These are phyloP conservation scores for Crucihimalaya himalaica DNA, from an alignment of 345 rosid species.

Conservation along the genomic window DNA sequence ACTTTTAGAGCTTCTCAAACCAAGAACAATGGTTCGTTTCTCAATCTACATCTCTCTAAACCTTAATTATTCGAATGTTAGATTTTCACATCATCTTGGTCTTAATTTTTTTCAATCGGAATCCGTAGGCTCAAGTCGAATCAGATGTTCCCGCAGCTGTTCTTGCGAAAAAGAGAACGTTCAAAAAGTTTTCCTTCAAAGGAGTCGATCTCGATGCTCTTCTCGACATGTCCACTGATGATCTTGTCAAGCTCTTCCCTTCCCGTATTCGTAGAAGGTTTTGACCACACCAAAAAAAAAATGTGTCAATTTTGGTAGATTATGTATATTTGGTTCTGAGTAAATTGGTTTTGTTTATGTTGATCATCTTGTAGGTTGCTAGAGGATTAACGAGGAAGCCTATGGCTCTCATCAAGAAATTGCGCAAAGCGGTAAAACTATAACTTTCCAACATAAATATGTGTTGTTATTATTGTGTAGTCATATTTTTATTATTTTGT, in stretches of 20 bases:
- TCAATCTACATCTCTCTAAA: neutral
- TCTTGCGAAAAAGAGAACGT: slow-evolving; percentile 68
- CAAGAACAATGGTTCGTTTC: slow-evolving; percentile 23
- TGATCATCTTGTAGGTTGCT: slow-evolving; percentile 48
- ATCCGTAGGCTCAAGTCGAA: slow-evolving; percentile 42
- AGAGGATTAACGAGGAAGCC: slow-evolving; percentile 67
- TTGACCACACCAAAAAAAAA: neutral
- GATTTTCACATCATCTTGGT: slow-evolving; percentile 45
- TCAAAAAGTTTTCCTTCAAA: slow-evolving; percentile 71
- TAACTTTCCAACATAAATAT: neutral
- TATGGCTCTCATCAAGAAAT: slow-evolving; percentile 62
- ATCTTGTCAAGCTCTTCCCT: slow-evolving; percentile 61
- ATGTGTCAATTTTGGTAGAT: neutral
- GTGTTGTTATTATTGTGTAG: neutral
- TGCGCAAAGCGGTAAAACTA: slow-evolving; percentile 51
- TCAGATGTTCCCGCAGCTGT: slow-evolving; percentile 43
- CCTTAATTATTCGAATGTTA: neutral
- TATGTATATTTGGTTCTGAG: neutral
- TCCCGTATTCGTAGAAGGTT: slow-evolving; percentile 68
- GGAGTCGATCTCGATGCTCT: slow-evolving; percentile 68
- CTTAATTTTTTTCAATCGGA: neutral
- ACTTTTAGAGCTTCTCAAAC: slow-evolving; percentile 46
- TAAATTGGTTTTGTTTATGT: neutral
- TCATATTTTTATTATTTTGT: neutral
- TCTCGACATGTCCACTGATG: slow-evolving; percentile 38